phyloP scores from a whole-genome alignment of 2,329 filamentous ascomycete genomes.

The Diaporthe citrichinensis region DNA sequence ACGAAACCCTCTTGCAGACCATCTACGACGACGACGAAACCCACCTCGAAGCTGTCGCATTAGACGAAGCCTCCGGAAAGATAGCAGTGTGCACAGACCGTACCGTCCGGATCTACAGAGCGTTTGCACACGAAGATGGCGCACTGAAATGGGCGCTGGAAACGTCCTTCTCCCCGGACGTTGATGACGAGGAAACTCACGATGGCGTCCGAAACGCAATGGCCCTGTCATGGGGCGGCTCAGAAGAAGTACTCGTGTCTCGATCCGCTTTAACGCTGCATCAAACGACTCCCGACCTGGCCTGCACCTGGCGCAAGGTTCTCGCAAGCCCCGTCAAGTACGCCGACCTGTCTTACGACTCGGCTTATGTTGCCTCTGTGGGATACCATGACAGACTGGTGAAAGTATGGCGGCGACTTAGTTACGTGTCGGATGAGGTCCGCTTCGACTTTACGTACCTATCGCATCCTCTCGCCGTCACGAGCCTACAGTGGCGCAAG shows the following conservation, averaged over 20 bases:
- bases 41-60: conserved; percentile 79
- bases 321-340: conserved; percentile 82
- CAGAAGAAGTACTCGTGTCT: conserved; percentile 87
- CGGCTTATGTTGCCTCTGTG: conserved; percentile 86
- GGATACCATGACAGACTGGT: conserved; percentile 85
- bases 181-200: conserved; percentile 48
- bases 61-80: conserved; percentile 87
- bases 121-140: conserved; percentile 78
- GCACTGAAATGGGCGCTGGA: conserved; percentile 80
- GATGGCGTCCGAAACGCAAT: conserved; percentile 54
- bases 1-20: conserved; percentile 85
- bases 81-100: conserved; percentile 81
- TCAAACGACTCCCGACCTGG: conserved; percentile 61
- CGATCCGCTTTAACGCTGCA: conserved; percentile 80
- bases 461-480: conserved; percentile 85
- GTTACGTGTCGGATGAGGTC: conserved; percentile 85
- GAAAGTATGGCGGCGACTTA: conserved; percentile 92
- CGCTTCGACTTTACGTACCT: conserved; percentile 94
- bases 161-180: conserved; percentile 64
- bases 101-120: conserved; percentile 82
- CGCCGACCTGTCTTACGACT: conserved; percentile 87
- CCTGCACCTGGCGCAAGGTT: conserved; percentile 79
- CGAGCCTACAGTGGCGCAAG: conserved; percentile 86
- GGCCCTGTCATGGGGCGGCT: conserved; percentile 86
- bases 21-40: conserved; percentile 85